A percentile compares a stretch with the other conserved stretches of the same genome.
Evolutionary conservation across 768 basidiomycete genomes (phyloP).

Genomic region (Dendrothele bispora): DNA sequence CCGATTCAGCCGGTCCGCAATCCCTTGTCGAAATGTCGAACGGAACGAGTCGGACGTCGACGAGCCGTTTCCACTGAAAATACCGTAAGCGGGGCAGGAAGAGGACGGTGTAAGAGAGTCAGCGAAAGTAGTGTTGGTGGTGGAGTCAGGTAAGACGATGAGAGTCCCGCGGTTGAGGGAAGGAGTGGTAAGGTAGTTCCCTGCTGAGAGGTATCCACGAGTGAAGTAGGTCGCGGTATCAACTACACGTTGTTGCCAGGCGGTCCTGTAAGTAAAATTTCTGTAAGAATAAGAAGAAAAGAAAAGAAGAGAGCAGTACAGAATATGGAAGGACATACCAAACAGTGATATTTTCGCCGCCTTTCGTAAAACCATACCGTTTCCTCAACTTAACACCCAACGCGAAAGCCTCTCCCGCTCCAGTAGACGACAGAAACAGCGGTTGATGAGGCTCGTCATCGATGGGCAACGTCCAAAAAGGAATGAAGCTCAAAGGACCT

Average conservation of each 20-base stretch:
- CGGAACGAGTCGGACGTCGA: constrained; percentile 27
- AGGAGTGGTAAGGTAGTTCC: constrained; percentile 33
- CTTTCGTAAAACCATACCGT: constrained; percentile 37
- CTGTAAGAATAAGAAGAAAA: background rate
- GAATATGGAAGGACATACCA: constrained; percentile 27
- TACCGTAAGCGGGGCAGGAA: constrained; percentile 35
- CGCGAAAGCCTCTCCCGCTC: constrained; percentile 38
- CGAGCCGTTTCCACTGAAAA: constrained; percentile 27
- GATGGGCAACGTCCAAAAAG: constrained; percentile 39
- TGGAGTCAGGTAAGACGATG: constrained; percentile 38
- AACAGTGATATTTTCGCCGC: constrained; percentile 40
- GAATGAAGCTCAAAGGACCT: constrained; percentile 39
- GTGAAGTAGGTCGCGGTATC: constrained; percentile 41
- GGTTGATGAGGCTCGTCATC: constrained; percentile 39
- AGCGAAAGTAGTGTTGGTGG: constrained; percentile 38
- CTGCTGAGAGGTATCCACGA: constrained; percentile 41
- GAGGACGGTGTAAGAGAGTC: constrained; percentile 42
- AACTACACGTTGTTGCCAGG: constrained; percentile 39
- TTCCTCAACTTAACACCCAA: constrained; percentile 39
- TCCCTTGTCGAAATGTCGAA: constrained; percentile 28
- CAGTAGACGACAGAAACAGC: constrained; percentile 37
- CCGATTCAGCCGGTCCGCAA: constrained; percentile 35
- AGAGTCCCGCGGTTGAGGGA: constrained; percentile 32
- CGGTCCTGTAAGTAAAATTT: constrained; percentile 30
- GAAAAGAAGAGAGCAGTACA: background rate